Conservation (phyloP, 1,284 basidiomycete species). For the Athelia sp. region DNA sequence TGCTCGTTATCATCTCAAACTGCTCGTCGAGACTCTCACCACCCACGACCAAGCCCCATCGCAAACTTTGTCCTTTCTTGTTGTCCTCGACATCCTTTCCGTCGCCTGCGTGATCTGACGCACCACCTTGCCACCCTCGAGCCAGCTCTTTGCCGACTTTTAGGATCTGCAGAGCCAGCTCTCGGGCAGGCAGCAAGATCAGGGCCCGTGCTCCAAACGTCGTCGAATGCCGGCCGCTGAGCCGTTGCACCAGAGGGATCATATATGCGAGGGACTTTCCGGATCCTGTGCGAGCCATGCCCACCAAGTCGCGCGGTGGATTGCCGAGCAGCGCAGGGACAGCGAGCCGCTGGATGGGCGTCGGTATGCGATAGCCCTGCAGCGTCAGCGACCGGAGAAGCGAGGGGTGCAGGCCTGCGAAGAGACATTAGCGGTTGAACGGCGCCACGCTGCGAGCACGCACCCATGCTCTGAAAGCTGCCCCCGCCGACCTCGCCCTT, state of each 20-base stretch:
- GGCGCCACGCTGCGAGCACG: slow-evolving; percentile 19
- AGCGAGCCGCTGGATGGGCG: slow-evolving; percentile 91
- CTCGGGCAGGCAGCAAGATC: slow-evolving; percentile 89
- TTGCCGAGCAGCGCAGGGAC: slow-evolving; percentile 83
- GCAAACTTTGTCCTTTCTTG: slow-evolving; percentile 61
- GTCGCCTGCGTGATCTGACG: slow-evolving; percentile 62
- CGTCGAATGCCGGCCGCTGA: slow-evolving; percentile 78
- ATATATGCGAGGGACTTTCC: slow-evolving; percentile 98
- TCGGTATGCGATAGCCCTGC: slow-evolving; percentile 94
- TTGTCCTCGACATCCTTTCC: slow-evolving; percentile 48
- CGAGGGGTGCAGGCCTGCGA: slow-evolving; percentile 77
- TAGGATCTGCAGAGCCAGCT: slow-evolving; percentile 91
- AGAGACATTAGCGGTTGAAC: background rate
- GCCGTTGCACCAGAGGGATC: slow-evolving; percentile 85
- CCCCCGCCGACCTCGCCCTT: slow-evolving; percentile 79
- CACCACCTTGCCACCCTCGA: slow-evolving; percentile 67
- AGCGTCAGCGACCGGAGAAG: slow-evolving; percentile 83
- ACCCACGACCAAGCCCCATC: slow-evolving; percentile 95
- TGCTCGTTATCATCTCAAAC: slow-evolving; percentile 91
- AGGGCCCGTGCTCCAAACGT: slow-evolving; percentile 85
- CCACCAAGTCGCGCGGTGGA: slow-evolving; percentile 92
- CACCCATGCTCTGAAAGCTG: slow-evolving; percentile 87
- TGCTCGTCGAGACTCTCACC: slow-evolving; percentile 96
- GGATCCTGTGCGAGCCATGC: slow-evolving; percentile 98
- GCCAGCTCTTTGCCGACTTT: slow-evolving; percentile 94